Conservation (phyloP, 1,284 basidiomycete genomes). For the Boletus hoseneyae region DNA sequence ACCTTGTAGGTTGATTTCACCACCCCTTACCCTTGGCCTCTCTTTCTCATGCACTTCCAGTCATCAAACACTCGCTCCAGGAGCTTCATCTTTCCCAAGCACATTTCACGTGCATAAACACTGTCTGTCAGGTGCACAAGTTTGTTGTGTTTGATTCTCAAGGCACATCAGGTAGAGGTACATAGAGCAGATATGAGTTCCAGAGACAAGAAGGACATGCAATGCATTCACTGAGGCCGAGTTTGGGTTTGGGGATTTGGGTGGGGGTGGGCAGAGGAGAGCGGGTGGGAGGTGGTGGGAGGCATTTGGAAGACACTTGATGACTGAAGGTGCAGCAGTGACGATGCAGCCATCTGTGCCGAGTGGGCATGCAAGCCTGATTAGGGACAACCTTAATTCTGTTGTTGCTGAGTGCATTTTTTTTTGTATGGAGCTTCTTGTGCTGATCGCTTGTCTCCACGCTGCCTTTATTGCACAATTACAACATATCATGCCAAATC, state of each 20-base stretch:
- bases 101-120: conserved; percentile 79
- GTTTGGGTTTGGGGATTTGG: conserved; percentile 71
- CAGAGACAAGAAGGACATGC: conserved; percentile 74
- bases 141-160: conserved; percentile 94
- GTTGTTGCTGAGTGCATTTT: conserved; percentile 49
- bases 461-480: conserved; percentile 69
- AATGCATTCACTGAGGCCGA: conserved; percentile 68
- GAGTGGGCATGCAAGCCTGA: conserved; percentile 41
- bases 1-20: conserved; percentile 49
- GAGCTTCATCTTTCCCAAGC: conserved; percentile 66
- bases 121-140: conserved; percentile 79
- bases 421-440: background rate
- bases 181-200: conserved; percentile 82
- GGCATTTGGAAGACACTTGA: conserved; percentile 66
- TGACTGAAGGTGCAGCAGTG: conserved; percentile 37
- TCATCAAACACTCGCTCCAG: conserved; percentile 34
- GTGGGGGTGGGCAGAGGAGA: conserved; percentile 40
- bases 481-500: conserved; percentile 64
- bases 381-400: conserved; percentile 50
- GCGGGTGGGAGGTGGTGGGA: conserved; percentile 48
- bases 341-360: conserved; percentile 27
- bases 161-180: conserved; percentile 87
- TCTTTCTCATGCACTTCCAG: background rate
- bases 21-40: background rate
- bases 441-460: conserved; percentile 35